These are phyloP conservation scores for Boletellus sp. DNA, from an alignment of 1,284 basidiomycete species.

Conservation along the genomic window DNA sequence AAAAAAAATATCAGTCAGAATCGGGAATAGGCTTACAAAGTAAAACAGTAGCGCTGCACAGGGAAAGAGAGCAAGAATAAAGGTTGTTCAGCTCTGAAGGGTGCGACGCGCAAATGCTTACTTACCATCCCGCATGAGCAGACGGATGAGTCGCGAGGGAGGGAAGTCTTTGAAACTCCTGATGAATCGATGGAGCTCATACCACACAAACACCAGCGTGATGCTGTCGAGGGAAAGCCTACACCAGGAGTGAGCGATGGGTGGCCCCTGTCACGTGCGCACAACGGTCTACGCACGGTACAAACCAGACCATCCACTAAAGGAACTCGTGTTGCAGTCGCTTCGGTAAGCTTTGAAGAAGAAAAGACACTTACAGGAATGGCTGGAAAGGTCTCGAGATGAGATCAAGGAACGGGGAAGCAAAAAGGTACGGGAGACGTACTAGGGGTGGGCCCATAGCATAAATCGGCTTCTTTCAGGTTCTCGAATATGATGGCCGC, in stretches of 20 bases:
- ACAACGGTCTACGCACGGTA: constrained; percentile 14
- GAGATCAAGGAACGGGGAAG: too few relatives aligned
- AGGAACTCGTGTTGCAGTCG: background rate
- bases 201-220: background rate
- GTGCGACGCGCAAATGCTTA: too few relatives aligned
- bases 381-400: constrained; percentile 3
- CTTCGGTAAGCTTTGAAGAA: background rate
- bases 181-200: constrained; percentile 4
- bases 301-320: constrained; percentile 16
- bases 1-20: too few relatives aligned
- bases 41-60: constrained; percentile 20
- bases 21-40: constrained; percentile 9
- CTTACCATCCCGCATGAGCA: constrained; percentile 23
- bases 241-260: background rate
- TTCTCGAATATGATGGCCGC: constrained; percentile 8
- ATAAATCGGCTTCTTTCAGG: constrained; percentile 10
- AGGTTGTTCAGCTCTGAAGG: too few relatives aligned
- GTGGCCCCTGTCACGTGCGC: too few relatives aligned
- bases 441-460: constrained; percentile 5
- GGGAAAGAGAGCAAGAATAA: background rate
- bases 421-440: too few relatives aligned
- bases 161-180: background rate
- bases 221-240: constrained; percentile 9
- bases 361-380: constrained; percentile 3
- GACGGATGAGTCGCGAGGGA: constrained; percentile 10